phyloP scores from a whole-genome alignment of 2,329 filamentous ascomycete species.

The Alternaria triticimaculans region DNA sequence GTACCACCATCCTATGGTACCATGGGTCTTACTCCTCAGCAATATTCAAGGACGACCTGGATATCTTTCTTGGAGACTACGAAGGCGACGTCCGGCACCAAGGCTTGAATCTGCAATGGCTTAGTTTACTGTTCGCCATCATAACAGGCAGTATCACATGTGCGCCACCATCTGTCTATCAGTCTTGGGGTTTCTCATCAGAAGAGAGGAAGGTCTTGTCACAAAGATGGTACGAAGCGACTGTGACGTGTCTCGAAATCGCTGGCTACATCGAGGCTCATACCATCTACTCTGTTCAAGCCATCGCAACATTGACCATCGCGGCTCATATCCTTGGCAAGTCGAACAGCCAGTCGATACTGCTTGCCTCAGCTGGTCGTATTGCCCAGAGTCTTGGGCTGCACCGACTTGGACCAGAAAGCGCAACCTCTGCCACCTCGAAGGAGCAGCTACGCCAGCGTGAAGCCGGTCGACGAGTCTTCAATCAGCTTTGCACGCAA shows the following conservation, averaged over 20 bases:
- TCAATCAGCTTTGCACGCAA: constrained; percentile 50
- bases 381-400: constrained; percentile 57
- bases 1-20: constrained; percentile 47
- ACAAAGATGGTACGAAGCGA: constrained; percentile 54
- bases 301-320: constrained; percentile 55
- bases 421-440: not conserved
- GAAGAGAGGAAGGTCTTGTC: constrained; percentile 49
- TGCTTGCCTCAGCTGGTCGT: constrained; percentile 54
- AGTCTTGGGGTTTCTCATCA: constrained; percentile 51
- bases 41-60: constrained; percentile 8
- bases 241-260: constrained; percentile 52
- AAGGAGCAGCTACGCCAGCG: constrained; percentile 21
- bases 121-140: constrained; percentile 52
- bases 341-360: constrained; percentile 54
- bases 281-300: constrained; percentile 53
- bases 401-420: constrained; percentile 46
- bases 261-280: constrained; percentile 50
- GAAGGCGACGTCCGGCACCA: constrained; percentile 44
- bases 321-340: constrained; percentile 56
- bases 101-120: constrained; percentile 53
- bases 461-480: constrained; percentile 46
- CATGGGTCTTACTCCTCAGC: constrained; percentile 45
- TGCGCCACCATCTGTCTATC: constrained; percentile 37
- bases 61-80: constrained; percentile 26
- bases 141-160: constrained; percentile 52